Evolutionary conservation across 2,329 filamentous ascomycete species (phyloP).

Genomic region (Macrophomina pseudophaseolina): DNA sequence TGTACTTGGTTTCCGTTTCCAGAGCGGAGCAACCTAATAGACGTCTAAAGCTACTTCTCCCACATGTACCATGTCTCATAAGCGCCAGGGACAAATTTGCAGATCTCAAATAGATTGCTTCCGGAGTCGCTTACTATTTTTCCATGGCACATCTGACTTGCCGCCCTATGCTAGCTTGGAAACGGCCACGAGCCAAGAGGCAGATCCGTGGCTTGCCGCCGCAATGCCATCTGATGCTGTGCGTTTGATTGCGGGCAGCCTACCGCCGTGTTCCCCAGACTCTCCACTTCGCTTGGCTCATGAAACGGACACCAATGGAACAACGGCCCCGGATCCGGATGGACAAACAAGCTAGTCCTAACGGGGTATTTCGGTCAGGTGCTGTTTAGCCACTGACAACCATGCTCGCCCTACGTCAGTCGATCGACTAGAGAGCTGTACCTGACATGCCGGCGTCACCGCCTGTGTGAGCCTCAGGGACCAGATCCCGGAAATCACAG

Average conservation of each 20-base stretch:
- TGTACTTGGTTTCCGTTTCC: neutral
- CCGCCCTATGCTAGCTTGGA: conserved; percentile 1
- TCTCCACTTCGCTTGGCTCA: conserved; percentile 24
- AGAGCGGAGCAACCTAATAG: conserved; percentile 1
- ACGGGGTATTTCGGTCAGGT: neutral
- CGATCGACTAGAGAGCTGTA: neutral
- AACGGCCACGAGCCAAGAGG: neutral
- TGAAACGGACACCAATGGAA: conserved; percentile 21
- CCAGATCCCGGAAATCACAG: conserved; percentile 20
- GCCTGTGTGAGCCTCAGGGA: conserved; percentile 16
- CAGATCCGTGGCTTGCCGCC: conserved; percentile 14
- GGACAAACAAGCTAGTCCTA: neutral
- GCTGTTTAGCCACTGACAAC: neutral
- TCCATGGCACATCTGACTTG: neutral
- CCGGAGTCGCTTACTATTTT: neutral
- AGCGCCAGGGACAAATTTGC: neutral
- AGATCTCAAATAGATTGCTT: conserved; percentile 16
- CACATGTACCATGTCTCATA: neutral
- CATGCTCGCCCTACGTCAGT: conserved; percentile 15
- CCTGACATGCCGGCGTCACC: conserved; percentile 9
- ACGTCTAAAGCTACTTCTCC: neutral
- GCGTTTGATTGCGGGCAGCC: neutral
- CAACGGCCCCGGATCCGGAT: conserved; percentile 6
- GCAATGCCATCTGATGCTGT: neutral
- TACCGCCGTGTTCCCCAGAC: conserved; percentile 18